Percentiles rank a stretch among this genome's conserved stretches.
phyloP scores from a whole-genome alignment of 352 stramenopile species.

The Globisporangium uncinulatum region DNA sequence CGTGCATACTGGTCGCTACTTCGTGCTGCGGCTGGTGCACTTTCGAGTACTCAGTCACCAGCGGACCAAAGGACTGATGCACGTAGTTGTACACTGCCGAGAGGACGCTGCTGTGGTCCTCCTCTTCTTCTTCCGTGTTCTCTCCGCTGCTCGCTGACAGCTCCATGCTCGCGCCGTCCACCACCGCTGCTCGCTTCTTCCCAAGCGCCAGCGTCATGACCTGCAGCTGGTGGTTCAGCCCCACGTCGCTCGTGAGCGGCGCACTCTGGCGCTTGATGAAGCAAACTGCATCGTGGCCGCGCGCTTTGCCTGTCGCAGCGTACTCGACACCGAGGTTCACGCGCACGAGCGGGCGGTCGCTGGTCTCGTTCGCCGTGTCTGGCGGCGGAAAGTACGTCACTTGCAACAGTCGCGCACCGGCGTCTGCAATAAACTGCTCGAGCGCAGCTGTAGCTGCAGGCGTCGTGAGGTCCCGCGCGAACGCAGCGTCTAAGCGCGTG shows the following conservation, averaged over 20 bases:
- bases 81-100: slow-evolving; percentile 88
- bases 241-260: slow-evolving; percentile 55
- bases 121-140: slow-evolving; percentile 54
- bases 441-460: slow-evolving; percentile 31
- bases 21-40: slow-evolving; percentile 73
- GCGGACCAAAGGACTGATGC: slow-evolving; percentile 81
- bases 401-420: slow-evolving; percentile 58
- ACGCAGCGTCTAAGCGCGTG: slow-evolving; percentile 15
- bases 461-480: slow-evolving; percentile 37
- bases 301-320: slow-evolving; percentile 39
- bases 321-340: slow-evolving; percentile 83
- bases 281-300: slow-evolving; percentile 71
- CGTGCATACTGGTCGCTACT: slow-evolving; percentile 40
- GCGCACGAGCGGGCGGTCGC: slow-evolving; percentile 33
- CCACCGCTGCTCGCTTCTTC: slow-evolving; percentile 27
- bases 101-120: slow-evolving; percentile 60
- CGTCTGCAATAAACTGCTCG: slow-evolving; percentile 68
- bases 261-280: slow-evolving; percentile 83
- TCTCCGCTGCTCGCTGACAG: slow-evolving; percentile 38
- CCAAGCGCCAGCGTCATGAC: slow-evolving; percentile 82
- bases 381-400: slow-evolving; percentile 49
- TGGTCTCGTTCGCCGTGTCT: neutral
- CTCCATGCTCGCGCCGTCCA: neutral
- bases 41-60: slow-evolving; percentile 85
- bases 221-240: slow-evolving; percentile 79